Conservation (phyloP, 2,329 filamentous ascomycete species). For the Monosporascus sp. region DNA sequence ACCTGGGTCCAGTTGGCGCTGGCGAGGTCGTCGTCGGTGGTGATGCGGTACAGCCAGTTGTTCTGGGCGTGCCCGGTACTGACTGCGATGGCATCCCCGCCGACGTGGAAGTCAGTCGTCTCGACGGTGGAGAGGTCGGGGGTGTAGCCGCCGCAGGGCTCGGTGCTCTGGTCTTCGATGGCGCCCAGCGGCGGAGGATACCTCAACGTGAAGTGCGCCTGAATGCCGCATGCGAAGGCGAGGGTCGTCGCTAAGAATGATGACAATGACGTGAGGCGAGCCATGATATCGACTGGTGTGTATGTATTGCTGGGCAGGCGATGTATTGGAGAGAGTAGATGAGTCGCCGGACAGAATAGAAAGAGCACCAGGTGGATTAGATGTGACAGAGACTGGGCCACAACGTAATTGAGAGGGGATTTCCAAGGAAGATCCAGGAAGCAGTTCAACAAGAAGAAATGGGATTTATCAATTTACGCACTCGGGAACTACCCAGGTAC, state of each 20-base stretch:
- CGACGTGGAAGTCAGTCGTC: constrained; percentile 50
- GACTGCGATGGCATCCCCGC: constrained; percentile 46
- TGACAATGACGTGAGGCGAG: constrained; percentile 25
- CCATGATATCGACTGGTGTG: constrained; percentile 26
- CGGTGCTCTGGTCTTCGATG: constrained; percentile 38
- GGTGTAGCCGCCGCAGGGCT: constrained; percentile 51
- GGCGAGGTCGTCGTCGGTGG: constrained; percentile 44
- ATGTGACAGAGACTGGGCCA: not conserved
- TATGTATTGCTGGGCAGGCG: too few relatives aligned
- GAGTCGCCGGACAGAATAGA: too few relatives aligned
- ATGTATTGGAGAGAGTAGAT: too few relatives aligned
- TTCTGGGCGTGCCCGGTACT: constrained; percentile 45
- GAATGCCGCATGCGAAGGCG: constrained; percentile 34
- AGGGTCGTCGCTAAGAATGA: constrained; percentile 23
- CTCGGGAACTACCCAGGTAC: too few relatives aligned
- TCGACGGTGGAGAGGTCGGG: constrained; percentile 34
- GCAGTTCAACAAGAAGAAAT: too few relatives aligned
- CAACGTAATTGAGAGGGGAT: too few relatives aligned
- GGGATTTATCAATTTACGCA: too few relatives aligned
- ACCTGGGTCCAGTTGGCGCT: constrained; percentile 49
- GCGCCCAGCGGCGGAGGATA: constrained; percentile 43
- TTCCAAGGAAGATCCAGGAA: too few relatives aligned
- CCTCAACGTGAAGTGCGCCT: constrained; percentile 51
- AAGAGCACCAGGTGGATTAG: too few relatives aligned
- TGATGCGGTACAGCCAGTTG: constrained; percentile 55